Conservation (phyloP, 352 stramenopile species). For the Phytopythium chamaehyphon region DNA sequence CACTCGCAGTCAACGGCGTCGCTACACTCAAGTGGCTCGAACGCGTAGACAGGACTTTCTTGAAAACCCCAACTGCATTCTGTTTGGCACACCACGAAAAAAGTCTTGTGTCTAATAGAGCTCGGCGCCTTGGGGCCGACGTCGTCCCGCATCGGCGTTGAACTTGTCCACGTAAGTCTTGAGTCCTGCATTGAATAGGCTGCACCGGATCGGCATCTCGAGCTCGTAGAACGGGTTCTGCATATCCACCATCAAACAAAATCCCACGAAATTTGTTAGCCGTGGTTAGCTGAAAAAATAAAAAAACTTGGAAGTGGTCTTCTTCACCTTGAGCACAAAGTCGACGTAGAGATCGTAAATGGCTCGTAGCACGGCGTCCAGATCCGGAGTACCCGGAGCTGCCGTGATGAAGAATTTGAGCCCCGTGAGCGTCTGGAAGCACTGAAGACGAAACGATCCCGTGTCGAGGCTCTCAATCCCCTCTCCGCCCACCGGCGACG, state of each 20-base stretch:
- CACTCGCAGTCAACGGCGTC: slow-evolving; percentile 7
- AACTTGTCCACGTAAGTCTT: slow-evolving; percentile 88
- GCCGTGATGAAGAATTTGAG: slow-evolving; percentile 95
- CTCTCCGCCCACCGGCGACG: slow-evolving; percentile 74
- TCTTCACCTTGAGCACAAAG: slow-evolving; percentile 92
- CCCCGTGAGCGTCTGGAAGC: slow-evolving; percentile 90
- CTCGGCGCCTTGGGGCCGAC: slow-evolving; percentile 36
- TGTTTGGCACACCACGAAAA: no score
- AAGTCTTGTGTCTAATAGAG: background rate
- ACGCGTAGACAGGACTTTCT: background rate
- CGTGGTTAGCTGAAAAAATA: no score
- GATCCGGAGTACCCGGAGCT: slow-evolving; percentile 71
- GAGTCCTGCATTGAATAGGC: slow-evolving; percentile 88
- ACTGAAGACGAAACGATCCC: slow-evolving; percentile 89
- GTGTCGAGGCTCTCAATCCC: slow-evolving; percentile 92
- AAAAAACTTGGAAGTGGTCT: background rate
- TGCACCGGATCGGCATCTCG: slow-evolving; percentile 94
- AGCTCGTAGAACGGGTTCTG: slow-evolving; percentile 95
- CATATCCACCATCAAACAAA: background rate
- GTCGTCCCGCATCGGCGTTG: slow-evolving; percentile 58
- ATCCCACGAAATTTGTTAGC: no score
- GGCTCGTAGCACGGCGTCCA: slow-evolving; percentile 80
- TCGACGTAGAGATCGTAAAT: slow-evolving; percentile 95
- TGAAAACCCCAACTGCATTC: no score
- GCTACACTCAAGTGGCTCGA: background rate